Conservation (phyloP, 2,329 filamentous ascomycete species). For the Colletotrichum truncatum region DNA sequence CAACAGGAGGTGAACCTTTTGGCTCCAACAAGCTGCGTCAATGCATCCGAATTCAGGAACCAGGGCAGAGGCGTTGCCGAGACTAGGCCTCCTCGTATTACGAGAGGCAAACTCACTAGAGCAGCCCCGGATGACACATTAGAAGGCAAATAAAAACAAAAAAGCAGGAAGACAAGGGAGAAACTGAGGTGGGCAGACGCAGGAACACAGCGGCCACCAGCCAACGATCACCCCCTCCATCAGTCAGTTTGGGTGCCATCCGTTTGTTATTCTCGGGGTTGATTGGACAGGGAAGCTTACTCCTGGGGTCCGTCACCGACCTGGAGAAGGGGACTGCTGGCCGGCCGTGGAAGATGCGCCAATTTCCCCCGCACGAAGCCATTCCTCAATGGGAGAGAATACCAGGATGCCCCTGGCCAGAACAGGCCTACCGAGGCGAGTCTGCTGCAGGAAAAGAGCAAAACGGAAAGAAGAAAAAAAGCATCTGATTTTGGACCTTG, state of each 20-base stretch:
- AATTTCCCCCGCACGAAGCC: slow-evolving; percentile 27
- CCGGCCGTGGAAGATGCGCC: slow-evolving; percentile 2
- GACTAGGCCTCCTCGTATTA: neutral
- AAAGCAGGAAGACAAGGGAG: neutral
- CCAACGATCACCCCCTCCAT: neutral
- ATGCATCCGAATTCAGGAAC: neutral
- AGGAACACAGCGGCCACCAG: slow-evolving; percentile 20
- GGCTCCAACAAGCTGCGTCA: neutral
- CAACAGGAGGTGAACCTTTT: neutral
- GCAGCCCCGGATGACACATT: neutral
- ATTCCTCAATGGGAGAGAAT: neutral
- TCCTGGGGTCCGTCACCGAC: neutral
- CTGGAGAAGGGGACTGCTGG: neutral
- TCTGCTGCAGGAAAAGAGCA: neutral
- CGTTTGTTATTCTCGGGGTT: slow-evolving; percentile 14
- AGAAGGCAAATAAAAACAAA: neutral
- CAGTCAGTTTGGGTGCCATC: neutral
- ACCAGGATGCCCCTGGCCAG: slow-evolving; percentile 4
- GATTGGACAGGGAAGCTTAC: slow-evolving; percentile 4
- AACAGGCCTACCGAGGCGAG: neutral
- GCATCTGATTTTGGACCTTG: slow-evolving; percentile 1
- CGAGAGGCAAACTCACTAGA: slow-evolving; percentile 1
- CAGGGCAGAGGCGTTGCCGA: slow-evolving; percentile 11
- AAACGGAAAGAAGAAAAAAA: neutral
- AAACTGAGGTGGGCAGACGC: slow-evolving; percentile 9